Base-by-base conservation (phyloP, 1,284 basidiomycete species). In the Kalmanozyma brasiliensis region DNA sequence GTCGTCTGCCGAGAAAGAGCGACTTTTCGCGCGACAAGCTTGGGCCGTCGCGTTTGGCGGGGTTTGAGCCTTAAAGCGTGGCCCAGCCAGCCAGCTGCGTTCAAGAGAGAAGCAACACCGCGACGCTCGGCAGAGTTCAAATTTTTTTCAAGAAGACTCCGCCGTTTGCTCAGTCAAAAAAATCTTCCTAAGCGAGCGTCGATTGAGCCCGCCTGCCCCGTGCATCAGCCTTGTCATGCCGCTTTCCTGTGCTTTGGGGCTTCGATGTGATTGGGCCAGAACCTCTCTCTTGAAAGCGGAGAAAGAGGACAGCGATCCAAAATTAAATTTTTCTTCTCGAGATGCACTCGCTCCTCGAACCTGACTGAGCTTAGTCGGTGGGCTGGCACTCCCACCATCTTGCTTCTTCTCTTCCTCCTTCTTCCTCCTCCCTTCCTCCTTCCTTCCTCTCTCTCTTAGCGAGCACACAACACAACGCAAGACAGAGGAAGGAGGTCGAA, bases 401-500 rank as follows among this genome's bases (percentile, higher is more conserved):
- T 71, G 43, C 64, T 63, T 62, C 64, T 52, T 34, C 55, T 71
- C 63, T 51, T 64, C 68, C 53, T 67, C 51, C 56, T 71, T 67
- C 60, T 62, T 60, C 42, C 52, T 52, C 58, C 56, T 52, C 49
- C 33, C 34, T 35, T 67, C 59, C 59, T 66, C 64, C 67, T 63
- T 57, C 61, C 68, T 67, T 67, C 58, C 59, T 70, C 55, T 70
- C 60, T 59, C 55, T 70, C 60, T 59, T 45, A 70, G 61, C 67
- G 67, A 70, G 62, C 67, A 64, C 67, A 63, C 44, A 40, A 51
- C 55, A 64, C 38, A 40, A 49, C 61, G 61, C 67, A 70, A 70
- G 67, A 70, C 60, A 65, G 26, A 29, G 62, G 62, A 70, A 70
- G 67, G 67, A 70, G 58, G 66, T 69, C 66, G 60, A 63, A 63